These are phyloP conservation scores for Populus trichocarpa DNA, from an alignment of 441 rosid genomes.

Conservation along the genomic window DNA sequence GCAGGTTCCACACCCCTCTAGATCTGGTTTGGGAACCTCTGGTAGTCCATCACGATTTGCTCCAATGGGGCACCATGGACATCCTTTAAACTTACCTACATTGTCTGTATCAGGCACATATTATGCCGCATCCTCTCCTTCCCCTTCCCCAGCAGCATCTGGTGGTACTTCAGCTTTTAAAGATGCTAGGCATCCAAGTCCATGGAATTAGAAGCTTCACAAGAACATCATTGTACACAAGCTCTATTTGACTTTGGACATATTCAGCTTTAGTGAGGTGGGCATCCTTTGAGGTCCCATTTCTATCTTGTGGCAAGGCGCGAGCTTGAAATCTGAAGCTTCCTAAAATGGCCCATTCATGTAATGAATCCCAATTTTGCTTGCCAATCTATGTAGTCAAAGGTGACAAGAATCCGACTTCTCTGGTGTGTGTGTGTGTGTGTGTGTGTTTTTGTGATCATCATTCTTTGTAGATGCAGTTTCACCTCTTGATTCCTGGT, in stretches of 20 bases:
- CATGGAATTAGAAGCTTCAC: constrained; percentile 62
- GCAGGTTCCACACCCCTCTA: too few species aligned
- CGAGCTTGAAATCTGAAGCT: background rate
- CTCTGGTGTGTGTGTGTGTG: background rate
- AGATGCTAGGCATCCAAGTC: constrained; percentile 73
- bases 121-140: constrained; percentile 72
- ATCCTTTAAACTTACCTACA: constrained; percentile 35
- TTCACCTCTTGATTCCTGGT: too few species aligned
- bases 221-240: background rate
- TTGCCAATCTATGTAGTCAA: background rate
- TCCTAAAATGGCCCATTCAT: background rate
- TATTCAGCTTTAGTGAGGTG: too few species aligned
- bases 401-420: background rate
- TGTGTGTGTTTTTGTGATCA: background rate
- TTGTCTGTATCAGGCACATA: too few species aligned
- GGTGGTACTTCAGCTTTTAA: constrained; percentile 85
- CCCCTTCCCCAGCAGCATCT: constrained; percentile 92
- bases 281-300: too few species aligned
- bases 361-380: background rate
- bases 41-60: too few species aligned
- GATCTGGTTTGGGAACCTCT: too few species aligned
- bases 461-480: background rate
- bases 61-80: too few species aligned
- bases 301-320: background rate
- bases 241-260: background rate